These are phyloP conservation scores for Talaromyces sp. DNA, from an alignment of 2,329 filamentous ascomycete species.

Conservation along the genomic window DNA sequence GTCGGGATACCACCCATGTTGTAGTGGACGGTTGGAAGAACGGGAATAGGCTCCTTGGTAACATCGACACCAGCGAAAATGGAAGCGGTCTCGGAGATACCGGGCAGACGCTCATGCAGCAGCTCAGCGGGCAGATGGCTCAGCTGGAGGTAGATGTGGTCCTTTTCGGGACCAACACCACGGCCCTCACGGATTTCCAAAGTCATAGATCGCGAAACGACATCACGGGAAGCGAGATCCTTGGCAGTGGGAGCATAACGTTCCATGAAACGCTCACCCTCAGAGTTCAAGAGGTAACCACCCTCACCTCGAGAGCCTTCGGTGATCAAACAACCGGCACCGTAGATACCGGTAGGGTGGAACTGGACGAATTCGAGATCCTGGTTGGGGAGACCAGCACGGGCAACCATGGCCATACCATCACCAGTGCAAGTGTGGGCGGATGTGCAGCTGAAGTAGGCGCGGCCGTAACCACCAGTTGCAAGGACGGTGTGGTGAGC, in stretches of 20 bases:
- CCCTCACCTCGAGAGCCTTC: constrained; percentile 97
- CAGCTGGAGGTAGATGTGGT: constrained; percentile 97
- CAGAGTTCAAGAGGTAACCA: constrained; percentile 93
- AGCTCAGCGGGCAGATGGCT: constrained; percentile 90
- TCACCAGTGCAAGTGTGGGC: constrained; percentile 98
- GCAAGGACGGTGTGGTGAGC: constrained; percentile 95
- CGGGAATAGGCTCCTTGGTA: constrained; percentile 92
- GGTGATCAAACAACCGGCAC: constrained; percentile 94
- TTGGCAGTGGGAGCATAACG: constrained; percentile 96
- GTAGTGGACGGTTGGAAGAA: constrained; percentile 96
- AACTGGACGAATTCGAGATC: constrained; percentile 99
- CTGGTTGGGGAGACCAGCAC: constrained; percentile 95
- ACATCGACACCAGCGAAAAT: constrained; percentile 98
- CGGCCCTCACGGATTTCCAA: constrained; percentile 96
- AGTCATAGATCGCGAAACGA: constrained; percentile 96
- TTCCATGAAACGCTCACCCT: constrained; percentile 99
- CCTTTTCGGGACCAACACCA: constrained; percentile 94
- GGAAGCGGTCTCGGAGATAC: constrained; percentile 96
- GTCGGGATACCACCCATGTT: constrained; percentile 99
- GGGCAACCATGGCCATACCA: constrained; percentile 98
- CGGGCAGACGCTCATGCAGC: constrained; percentile 90
- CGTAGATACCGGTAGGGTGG: constrained; percentile 98
- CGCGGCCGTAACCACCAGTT: constrained; percentile 94
- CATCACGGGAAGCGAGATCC: constrained; percentile 93
- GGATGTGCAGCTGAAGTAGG: constrained; percentile 97